These are phyloP conservation scores for Silene conica DNA, from an alignment of 148 eudicot species.

Conservation along the genomic window DNA sequence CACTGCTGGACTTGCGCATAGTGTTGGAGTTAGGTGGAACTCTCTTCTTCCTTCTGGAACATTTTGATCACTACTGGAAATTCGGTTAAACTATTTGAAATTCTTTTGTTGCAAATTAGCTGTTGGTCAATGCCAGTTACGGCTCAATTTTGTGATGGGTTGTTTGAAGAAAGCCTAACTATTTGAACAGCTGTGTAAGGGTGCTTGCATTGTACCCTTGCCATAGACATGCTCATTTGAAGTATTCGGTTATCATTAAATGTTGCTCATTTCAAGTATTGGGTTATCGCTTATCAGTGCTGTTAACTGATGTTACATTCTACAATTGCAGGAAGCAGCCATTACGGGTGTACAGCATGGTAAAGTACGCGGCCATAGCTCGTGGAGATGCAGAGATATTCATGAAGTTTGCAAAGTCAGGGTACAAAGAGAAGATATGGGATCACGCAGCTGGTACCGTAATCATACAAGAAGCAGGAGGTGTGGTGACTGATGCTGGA, in stretches of 20 bases:
- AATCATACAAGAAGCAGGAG: slow-evolving; percentile 88
- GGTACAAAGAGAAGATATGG: slow-evolving; percentile 98
- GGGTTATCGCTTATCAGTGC: neutral
- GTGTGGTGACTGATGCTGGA: slow-evolving; percentile 91
- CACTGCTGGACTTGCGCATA: slow-evolving; percentile 70
- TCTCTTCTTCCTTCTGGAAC: neutral
- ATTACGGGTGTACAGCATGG: slow-evolving; percentile 91
- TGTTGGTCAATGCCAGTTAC: too few relatives aligned
- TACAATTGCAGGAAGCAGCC: slow-evolving; percentile 69
- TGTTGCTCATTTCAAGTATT: too few relatives aligned
- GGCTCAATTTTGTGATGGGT: too few relatives aligned
- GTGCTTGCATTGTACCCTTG: too few relatives aligned
- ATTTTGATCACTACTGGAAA: too few relatives aligned
- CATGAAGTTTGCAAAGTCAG: slow-evolving; percentile 82
- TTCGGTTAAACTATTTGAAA: too few relatives aligned
- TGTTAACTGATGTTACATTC: slow-evolving; percentile 6
- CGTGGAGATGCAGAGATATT: slow-evolving; percentile 90
- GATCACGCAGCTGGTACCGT: slow-evolving; percentile 94
- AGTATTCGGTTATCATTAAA: too few relatives aligned
- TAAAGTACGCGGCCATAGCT: slow-evolving; percentile 91
- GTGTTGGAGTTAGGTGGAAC: slow-evolving; percentile 74
- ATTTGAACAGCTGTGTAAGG: too few relatives aligned
- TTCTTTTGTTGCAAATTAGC: too few relatives aligned
- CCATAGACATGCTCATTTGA: too few relatives aligned
- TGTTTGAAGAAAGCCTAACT: too few relatives aligned